Base-by-base conservation (phyloP, 768 basidiomycete species). In the Lactarius indigo region DNA sequence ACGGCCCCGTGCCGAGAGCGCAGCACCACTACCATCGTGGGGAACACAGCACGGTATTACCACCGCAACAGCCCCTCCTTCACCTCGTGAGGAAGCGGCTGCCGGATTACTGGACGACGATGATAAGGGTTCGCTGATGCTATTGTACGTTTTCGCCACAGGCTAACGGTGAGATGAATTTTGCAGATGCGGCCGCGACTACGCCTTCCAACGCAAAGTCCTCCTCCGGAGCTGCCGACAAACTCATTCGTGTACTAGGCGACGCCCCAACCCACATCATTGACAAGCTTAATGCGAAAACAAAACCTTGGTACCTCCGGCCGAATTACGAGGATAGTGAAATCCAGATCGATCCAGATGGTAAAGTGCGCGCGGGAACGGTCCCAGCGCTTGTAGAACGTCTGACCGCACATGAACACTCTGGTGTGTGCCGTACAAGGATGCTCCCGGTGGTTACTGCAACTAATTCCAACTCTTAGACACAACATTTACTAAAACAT, bases 341-440 rank as follows among this genome's bases (percentile, higher is more conserved):
- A 65, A 90, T 98, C 69, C 77, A 91, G 57, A 89, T 96, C 71
- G 92, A 94, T 70, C 84, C 89, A 8, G 93, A 97, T 73, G 88
- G 90, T 30, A 82, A 85, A 56, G 88, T 98, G 63, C 85, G 89
- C 52, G 97, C 91, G 33, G 97, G 95, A 4, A 94, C 95, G 0
- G 82, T 96, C 1, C 78, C 85, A 23, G 94, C 94, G 2, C 79
- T 98, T 13, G 89, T 98, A 2, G 94, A 95, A 74, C 87, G 92
- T 12, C 79, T 98, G 59, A 98, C 97, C 3, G 87, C 91, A 18
- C 96, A 99, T 73, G 94, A 96, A 69, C 85, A 88, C 72, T 86
- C 87, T 62, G 92, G 94, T 93, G 70, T 72, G 87, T 73, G 87
- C 75, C 42, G 9, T 56, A n/a, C 12, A 54, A 41, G 13, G 13